Evolutionary conservation across 1,284 basidiomycete species (phyloP), one percentile per base, ranked within the genome.

Genomic region (Microstroma glucosiphilum): DNA sequence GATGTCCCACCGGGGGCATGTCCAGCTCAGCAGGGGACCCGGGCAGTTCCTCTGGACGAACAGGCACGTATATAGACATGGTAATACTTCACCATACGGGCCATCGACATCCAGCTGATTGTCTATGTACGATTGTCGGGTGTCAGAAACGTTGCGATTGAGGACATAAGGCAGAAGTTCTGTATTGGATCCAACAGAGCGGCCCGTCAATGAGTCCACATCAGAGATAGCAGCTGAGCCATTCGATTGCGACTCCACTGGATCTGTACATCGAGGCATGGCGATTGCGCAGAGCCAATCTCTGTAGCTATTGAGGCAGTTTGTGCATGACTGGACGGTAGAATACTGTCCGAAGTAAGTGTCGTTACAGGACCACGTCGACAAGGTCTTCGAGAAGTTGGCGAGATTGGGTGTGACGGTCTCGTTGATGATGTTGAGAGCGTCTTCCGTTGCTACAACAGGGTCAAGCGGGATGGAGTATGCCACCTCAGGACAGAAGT

Each of bases 231-330:
- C 73, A 19, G 74, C 68, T 9, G 66, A 69, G 42, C 69, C 63
- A 7, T 60, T 57, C 2, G 46, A 42, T 4, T 72, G 67, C 53
- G 77, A 69, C 1, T 56, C 17, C 1, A 73, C 40, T 0, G 65
- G 42, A 58, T 81, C 81, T 23, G 78, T 77, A 63, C 81, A 82
- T 11, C 81, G 68, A 1, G 81, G 81, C 64, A 82, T 78, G 6
- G 75, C 68, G 13, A 79, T 73, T n/a, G 79, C 75, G 62, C 81
- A 82, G 0, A 80, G 63, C 79, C 80, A 82, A 56, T 75, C 71
- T 25, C 65, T 72, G 61, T 82, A 82, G 2, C 80, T 75, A 23
- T 59, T 69, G 49, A 70, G 63, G 70, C 81, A 82, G 62, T 73
- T 76, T 6, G 64, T 62, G 67, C 81, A 82, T 0, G 74, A 81